Conservation (phyloP, 805 yeast genomes). For the Hanseniaspora clermontiae region DNA sequence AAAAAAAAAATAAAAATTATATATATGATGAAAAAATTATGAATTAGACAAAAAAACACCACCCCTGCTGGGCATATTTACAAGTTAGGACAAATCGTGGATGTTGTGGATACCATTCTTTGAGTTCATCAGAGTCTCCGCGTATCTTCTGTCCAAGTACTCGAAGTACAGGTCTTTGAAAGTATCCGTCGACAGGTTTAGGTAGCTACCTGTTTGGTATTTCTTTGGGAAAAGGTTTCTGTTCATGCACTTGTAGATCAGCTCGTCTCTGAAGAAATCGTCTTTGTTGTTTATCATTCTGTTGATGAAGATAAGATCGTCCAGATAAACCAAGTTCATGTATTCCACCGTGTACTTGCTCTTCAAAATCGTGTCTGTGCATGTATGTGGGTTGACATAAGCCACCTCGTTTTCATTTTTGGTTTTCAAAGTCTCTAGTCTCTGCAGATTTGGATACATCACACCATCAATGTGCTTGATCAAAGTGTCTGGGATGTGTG, state of each 20-base stretch:
- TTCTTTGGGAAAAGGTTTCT: slow-evolving; percentile 1
- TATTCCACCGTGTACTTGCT: background rate
- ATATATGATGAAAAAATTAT: background rate
- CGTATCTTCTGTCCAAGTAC: slow-evolving; percentile 8
- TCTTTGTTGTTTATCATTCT: background rate
- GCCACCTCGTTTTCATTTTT: background rate
- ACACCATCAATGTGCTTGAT: background rate
- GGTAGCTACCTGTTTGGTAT: background rate
- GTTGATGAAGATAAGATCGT: slow-evolving; percentile 4
- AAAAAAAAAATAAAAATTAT: background rate
- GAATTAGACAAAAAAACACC: background rate
- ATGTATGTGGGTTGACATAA: slow-evolving; percentile 3
- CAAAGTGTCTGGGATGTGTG: slow-evolving; percentile 10
- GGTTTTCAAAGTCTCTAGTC: background rate
- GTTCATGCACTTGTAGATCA: slow-evolving; percentile 10
- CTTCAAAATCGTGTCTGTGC: background rate
- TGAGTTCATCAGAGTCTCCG: slow-evolving; percentile 1
- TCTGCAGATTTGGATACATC: background rate
- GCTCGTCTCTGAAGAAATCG: slow-evolving; percentile 5
- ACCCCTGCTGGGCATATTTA: background rate
- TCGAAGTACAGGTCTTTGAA: background rate
- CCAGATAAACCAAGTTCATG: slow-evolving; percentile 3
- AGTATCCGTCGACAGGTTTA: background rate
- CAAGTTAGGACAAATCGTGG: slow-evolving; percentile 2
- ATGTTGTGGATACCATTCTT: slow-evolving; percentile 10